phyloP scores from a whole-genome alignment of 768 basidiomycete genomes.

The Tylopilus cervinicoccineus region DNA sequence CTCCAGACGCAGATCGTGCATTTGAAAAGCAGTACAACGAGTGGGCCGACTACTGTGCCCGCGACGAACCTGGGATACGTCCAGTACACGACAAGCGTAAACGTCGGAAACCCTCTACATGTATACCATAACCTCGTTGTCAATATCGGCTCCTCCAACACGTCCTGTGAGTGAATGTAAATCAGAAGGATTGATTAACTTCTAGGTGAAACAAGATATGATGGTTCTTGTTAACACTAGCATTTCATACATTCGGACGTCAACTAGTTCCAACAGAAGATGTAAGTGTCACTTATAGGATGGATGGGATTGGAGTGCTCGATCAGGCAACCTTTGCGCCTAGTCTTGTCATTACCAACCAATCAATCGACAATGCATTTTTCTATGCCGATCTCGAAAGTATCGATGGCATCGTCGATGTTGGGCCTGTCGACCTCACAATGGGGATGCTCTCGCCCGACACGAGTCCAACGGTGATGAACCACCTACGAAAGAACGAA shows the following conservation, averaged over 20 bases:
- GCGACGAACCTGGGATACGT: slow-evolving; percentile 11
- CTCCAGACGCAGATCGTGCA: slow-evolving; percentile 16
- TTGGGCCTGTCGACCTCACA: slow-evolving; percentile 24
- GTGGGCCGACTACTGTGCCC: slow-evolving; percentile 13
- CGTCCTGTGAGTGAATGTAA: slow-evolving; percentile 21
- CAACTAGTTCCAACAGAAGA: slow-evolving; percentile 25
- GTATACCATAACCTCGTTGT: slow-evolving; percentile 28
- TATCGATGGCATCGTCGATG: slow-evolving; percentile 26
- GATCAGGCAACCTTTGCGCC: slow-evolving; percentile 26
- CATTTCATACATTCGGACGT: slow-evolving; percentile 11
- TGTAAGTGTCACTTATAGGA: slow-evolving; percentile 9
- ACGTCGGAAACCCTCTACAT: slow-evolving; percentile 24
- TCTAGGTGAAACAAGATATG: neutral
- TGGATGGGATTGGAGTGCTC: slow-evolving; percentile 34
- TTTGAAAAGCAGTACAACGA: slow-evolving; percentile 1
- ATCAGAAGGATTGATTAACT: neutral
- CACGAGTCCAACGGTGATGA: slow-evolving; percentile 20
- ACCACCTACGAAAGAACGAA: slow-evolving; percentile 22
- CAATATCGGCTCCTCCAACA: slow-evolving; percentile 33
- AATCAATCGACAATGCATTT: slow-evolving; percentile 27
- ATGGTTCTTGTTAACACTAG: slow-evolving; percentile 16
- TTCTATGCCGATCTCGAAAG: slow-evolving; percentile 12
- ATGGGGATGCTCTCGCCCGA: slow-evolving; percentile 1
- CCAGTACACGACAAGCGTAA: slow-evolving; percentile 22
- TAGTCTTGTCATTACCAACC: slow-evolving; percentile 23